phyloP scores from a whole-genome alignment of 495 filamentous ascomycete genomes.

The Thermochaetoides thermophila region DNA sequence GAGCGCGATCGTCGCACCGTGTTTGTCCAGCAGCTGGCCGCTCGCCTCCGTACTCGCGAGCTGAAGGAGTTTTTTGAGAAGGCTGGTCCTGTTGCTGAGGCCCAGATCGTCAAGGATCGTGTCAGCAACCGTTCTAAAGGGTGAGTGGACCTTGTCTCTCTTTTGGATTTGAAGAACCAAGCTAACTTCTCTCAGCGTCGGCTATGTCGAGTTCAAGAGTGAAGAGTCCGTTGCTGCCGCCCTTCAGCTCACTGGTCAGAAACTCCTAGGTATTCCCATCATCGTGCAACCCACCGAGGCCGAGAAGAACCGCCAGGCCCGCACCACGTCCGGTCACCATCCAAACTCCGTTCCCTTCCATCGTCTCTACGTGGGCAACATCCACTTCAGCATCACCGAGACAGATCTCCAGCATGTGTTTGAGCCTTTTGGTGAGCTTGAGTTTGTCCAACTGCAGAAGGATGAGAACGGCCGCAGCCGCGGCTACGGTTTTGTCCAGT shows the following conservation, averaged over 20 bases:
- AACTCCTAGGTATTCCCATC: slow-evolving; percentile 94
- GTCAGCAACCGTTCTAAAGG: slow-evolving; percentile 96
- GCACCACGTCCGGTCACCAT: slow-evolving; percentile 50
- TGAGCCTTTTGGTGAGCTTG: slow-evolving; percentile 93
- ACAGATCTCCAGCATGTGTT: slow-evolving; percentile 92
- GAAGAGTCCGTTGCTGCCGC: slow-evolving; percentile 88
- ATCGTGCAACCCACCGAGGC: slow-evolving; percentile 97
- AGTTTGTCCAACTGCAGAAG: slow-evolving; percentile 94
- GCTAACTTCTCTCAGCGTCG: slow-evolving; percentile 54
- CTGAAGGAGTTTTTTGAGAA: slow-evolving; percentile 93
- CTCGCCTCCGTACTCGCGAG: slow-evolving; percentile 81
- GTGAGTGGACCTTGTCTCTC: too few species aligned
- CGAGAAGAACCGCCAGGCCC: slow-evolving; percentile 96
- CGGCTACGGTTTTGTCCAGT: slow-evolving; percentile 99
- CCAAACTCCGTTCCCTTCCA: slow-evolving; percentile 80
- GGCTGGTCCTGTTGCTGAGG: slow-evolving; percentile 90
- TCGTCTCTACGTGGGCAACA: slow-evolving; percentile 97
- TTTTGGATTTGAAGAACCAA: too few species aligned
- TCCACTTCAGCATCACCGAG: slow-evolving; percentile 99
- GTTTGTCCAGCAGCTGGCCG: slow-evolving; percentile 95
- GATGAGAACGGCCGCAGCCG: slow-evolving; percentile 81
- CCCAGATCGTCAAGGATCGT: slow-evolving; percentile 98
- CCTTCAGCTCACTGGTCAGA: slow-evolving; percentile 97
- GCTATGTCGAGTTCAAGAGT: slow-evolving; percentile 97
- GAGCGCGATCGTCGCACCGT: slow-evolving; percentile 74